Conservation (phyloP, 1,139 yeast species). For the Suhomyces wounanorum region DNA sequence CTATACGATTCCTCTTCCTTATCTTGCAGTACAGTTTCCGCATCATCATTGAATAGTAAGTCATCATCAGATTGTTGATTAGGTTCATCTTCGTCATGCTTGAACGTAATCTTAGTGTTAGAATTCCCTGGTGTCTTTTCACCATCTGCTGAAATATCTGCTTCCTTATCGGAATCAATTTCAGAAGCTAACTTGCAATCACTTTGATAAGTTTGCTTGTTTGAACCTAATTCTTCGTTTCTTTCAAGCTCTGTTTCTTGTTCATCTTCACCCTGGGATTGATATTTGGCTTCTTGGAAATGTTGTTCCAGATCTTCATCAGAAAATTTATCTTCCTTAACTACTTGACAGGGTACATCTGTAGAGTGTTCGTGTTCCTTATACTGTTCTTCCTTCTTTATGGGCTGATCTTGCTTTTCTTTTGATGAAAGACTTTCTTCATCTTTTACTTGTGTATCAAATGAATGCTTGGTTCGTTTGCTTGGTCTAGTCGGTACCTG, state of each 20-base stretch:
- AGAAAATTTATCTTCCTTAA: neutral
- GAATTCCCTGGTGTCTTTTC: slow-evolving; percentile 42
- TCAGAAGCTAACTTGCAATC: neutral
- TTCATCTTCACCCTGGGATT: neutral
- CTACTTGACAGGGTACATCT: neutral
- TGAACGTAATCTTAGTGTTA: slow-evolving; percentile 33
- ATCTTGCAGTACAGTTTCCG: slow-evolving; percentile 37
- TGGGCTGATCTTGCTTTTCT: neutral
- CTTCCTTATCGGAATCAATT: neutral
- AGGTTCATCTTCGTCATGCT: slow-evolving; percentile 29
- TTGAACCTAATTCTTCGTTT: neutral
- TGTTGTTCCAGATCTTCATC: neutral
- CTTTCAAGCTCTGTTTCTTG: neutral
- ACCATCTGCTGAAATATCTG: slow-evolving; percentile 27
- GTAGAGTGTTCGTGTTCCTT: neutral
- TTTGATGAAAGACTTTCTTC: neutral
- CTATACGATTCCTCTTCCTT: slow-evolving; percentile 6
- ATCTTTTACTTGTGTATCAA: neutral
- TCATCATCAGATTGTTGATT: slow-evolving; percentile 19
- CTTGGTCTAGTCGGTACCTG: slow-evolving; percentile 1
- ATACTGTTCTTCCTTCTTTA: neutral
- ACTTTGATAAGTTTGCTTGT: neutral
- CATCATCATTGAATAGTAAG: slow-evolving; percentile 37
- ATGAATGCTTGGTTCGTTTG: neutral
- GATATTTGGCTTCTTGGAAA: neutral